phyloP scores from a whole-genome alignment of 2,329 filamentous ascomycete genomes.

The Hawksworthiomyces lignivorus region DNA sequence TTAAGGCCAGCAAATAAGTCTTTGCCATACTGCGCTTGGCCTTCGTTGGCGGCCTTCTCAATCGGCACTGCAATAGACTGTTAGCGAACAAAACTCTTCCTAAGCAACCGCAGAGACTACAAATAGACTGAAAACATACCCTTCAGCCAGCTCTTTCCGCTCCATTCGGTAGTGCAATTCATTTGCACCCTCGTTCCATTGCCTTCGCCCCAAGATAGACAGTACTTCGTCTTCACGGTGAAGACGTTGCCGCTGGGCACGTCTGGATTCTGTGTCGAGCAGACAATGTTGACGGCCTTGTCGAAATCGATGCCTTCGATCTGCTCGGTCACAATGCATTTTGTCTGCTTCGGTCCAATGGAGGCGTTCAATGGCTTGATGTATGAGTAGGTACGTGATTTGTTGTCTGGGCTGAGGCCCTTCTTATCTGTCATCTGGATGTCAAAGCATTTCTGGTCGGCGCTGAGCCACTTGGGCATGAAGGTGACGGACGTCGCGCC shows the following conservation, averaged over 20 bases:
- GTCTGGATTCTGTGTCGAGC: slow-evolving; percentile 84
- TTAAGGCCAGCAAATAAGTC: slow-evolving; percentile 70
- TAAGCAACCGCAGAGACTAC: too few species aligned
- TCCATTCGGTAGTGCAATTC: slow-evolving; percentile 91
- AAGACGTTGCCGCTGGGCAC: slow-evolving; percentile 93
- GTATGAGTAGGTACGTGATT: slow-evolving; percentile 69
- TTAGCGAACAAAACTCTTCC: too few species aligned
- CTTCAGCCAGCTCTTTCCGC: slow-evolving; percentile 96
- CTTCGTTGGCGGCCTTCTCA: slow-evolving; percentile 89
- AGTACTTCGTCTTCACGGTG: slow-evolving; percentile 86
- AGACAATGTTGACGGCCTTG: slow-evolving; percentile 73
- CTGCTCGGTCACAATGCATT: slow-evolving; percentile 80
- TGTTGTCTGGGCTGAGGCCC: slow-evolving; percentile 67
- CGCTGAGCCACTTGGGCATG: slow-evolving; percentile 78
- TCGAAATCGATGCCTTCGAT: slow-evolving; percentile 83
- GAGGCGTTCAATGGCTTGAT: slow-evolving; percentile 81
- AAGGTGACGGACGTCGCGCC: slow-evolving; percentile 71
- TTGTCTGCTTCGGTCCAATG: slow-evolving; percentile 90
- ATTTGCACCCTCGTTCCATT: slow-evolving; percentile 80
- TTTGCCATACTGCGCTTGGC: slow-evolving; percentile 75
- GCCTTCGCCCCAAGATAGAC: slow-evolving; percentile 82
- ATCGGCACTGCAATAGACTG: slow-evolving; percentile 94
- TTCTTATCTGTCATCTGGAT: slow-evolving; percentile 79
- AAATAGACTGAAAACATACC: slow-evolving; percentile 46
- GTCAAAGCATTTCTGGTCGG: slow-evolving; percentile 85